Evolutionary conservation across 108 stramenopile species (phyloP).

Genomic region (Schizochytrium sp.): DNA sequence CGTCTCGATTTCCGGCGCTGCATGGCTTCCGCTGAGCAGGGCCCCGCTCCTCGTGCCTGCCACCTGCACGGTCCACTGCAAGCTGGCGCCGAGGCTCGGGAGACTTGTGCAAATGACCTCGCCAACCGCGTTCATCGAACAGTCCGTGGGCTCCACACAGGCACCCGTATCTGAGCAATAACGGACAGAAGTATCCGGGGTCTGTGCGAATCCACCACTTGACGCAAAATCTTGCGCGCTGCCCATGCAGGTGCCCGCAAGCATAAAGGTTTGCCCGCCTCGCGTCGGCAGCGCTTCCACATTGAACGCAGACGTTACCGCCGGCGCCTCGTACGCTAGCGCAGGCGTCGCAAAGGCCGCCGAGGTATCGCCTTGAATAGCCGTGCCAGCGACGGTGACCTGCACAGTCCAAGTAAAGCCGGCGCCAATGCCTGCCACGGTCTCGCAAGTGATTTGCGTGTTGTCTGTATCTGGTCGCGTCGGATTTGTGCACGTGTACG

Average conservation of each 20-base stretch:
- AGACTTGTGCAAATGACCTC: background rate
- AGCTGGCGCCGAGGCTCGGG: background rate
- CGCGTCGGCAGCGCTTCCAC: background rate
- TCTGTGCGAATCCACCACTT: background rate
- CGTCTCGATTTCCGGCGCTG: background rate
- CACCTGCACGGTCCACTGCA: background rate
- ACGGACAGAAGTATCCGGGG: background rate
- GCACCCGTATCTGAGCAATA: background rate
- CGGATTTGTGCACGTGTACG: background rate
- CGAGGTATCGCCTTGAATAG: background rate
- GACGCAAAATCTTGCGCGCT: background rate
- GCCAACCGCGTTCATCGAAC: background rate
- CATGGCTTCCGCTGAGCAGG: background rate
- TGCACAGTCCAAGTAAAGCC: background rate
- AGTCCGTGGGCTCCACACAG: background rate
- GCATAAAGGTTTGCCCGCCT: background rate
- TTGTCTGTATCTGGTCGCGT: background rate
- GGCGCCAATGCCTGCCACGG: background rate
- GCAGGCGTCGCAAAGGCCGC: background rate
- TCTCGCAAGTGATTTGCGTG: background rate
- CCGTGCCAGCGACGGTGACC: background rate
- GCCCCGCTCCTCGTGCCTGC: background rate
- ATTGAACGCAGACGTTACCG: background rate
- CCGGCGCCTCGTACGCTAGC: background rate
- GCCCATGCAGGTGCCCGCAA: background rate